Conservation (phyloP, 2,329 filamentous ascomycete species). For the Furcasterigmium sp. region DNA sequence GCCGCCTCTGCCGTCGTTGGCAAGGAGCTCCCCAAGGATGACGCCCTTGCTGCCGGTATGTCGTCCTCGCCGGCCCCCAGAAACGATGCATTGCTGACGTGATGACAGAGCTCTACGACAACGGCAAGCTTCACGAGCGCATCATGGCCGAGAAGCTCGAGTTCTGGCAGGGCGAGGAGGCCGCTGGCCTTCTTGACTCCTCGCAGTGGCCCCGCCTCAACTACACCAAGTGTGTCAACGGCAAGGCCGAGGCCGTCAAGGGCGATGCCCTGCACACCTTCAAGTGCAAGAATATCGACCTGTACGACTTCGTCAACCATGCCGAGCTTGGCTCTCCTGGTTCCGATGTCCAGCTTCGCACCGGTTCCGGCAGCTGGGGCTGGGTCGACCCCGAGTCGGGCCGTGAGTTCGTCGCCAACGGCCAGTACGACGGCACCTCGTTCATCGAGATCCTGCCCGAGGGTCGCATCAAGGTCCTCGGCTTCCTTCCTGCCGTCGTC, state of each 20-base stretch:
- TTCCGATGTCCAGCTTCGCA: conserved; percentile 10
- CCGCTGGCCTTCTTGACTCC: conserved; percentile 7
- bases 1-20: conserved; percentile 8
- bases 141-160: conserved; percentile 4
- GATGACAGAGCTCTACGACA: conserved; percentile 3
- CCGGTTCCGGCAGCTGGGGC: conserved; percentile 29
- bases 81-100: neutral
- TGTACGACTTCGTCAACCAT: conserved; percentile 50
- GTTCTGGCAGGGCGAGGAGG: conserved; percentile 1
- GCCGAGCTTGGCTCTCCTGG: conserved; percentile 38
- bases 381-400: conserved; percentile 34
- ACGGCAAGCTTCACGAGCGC: conserved; percentile 3
- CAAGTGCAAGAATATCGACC: conserved; percentile 15
- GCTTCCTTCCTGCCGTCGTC: conserved; percentile 22
- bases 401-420: conserved; percentile 17
- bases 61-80: neutral
- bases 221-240: conserved; percentile 8
- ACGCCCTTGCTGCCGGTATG: conserved; percentile 16
- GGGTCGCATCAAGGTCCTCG: conserved; percentile 36
- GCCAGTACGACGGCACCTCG: conserved; percentile 31
- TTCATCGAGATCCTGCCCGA: conserved; percentile 36
- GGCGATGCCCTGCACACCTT: conserved; percentile 13
- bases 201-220: conserved; percentile 7
- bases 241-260: conserved; percentile 10
- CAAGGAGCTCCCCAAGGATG: conserved; percentile 23